Percentiles rank a stretch among this genome's conserved stretches.
These are phyloP conservation scores for Litsea cubeba DNA, from an alignment of 164 flowering plant species.

Conservation along the genomic window DNA sequence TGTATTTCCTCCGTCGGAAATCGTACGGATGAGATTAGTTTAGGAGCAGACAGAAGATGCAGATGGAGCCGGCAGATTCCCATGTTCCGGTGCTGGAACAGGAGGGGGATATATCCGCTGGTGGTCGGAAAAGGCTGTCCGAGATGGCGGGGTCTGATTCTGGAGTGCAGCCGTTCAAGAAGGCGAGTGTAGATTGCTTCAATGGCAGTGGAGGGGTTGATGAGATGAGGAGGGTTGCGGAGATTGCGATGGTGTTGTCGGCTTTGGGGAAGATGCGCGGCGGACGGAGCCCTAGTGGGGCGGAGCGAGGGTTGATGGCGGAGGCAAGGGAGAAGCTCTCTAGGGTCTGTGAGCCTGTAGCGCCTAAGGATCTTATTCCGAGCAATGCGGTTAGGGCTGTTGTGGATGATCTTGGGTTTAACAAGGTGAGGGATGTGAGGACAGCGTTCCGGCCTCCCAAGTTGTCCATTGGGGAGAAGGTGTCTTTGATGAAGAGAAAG, in stretches of 20 bases:
- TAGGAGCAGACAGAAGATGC: not conserved
- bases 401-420: slow-evolving; percentile 81
- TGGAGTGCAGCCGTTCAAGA: not conserved
- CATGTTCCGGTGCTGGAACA: not conserved
- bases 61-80: not conserved
- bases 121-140: not conserved
- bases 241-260: slow-evolving; percentile 67
- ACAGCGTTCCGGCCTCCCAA: slow-evolving; percentile 51
- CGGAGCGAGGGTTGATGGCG: slow-evolving; percentile 54
- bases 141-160: not conserved
- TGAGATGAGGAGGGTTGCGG: slow-evolving; percentile 57
- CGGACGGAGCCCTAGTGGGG: slow-evolving; percentile 51
- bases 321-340: slow-evolving; percentile 67
- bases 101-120: not conserved
- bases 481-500: slow-evolving; percentile 50
- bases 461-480: slow-evolving; percentile 64
- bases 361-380: slow-evolving; percentile 66
- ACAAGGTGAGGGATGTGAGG: slow-evolving; percentile 49
- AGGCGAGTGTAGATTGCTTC: not conserved
- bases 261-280: slow-evolving; percentile 62
- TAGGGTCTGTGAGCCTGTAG: slow-evolving; percentile 42
- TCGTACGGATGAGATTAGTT: not conserved
- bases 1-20: not conserved
- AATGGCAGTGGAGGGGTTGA: slow-evolving; percentile 8
- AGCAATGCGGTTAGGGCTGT: slow-evolving; percentile 50